Evolutionary conservation across 2,329 filamentous ascomycete genomes (phyloP).

Genomic region (Fusarium sacchari): DNA sequence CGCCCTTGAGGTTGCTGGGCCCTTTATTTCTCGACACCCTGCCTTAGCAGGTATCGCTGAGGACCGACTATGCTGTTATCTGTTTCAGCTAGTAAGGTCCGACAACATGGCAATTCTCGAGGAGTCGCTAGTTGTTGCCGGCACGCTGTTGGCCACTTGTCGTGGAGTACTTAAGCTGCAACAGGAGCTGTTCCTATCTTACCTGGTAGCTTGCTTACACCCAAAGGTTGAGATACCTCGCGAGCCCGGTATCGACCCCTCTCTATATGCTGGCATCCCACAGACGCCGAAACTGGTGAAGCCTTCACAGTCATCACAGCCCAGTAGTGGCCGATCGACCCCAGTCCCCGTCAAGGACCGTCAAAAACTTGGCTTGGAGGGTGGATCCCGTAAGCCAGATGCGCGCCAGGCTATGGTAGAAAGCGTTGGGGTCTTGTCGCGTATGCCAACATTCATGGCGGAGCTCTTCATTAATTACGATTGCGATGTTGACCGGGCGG

Average conservation of each 20-base stretch:
- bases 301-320: constrained; percentile 72
- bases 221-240: constrained; percentile 93
- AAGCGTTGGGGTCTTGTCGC: constrained; percentile 87
- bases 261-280: constrained; percentile 91
- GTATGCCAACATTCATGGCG: constrained; percentile 93
- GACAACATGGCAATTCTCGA: constrained; percentile 96
- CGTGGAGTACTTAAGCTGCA: constrained; percentile 91
- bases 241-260: constrained; percentile 89
- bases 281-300: constrained; percentile 90
- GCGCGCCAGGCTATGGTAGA: constrained; percentile 98
- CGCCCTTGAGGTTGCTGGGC: constrained; percentile 93
- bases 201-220: constrained; percentile 92
- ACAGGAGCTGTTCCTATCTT: constrained; percentile 94
- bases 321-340: constrained; percentile 83
- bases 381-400: constrained; percentile 90
- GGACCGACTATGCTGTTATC: constrained; percentile 89
- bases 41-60: constrained; percentile 88
- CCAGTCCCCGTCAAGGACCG: constrained; percentile 92
- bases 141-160: constrained; percentile 90
- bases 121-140: constrained; percentile 90
- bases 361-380: constrained; percentile 91
- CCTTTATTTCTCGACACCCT: constrained; percentile 92
- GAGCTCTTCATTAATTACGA: constrained; percentile 99
- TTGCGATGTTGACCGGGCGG: constrained; percentile 89
- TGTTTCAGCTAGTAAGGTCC: constrained; percentile 95